phyloP scores from a whole-genome alignment of 805 yeast genomes.

The Candida taoyuanica region DNA sequence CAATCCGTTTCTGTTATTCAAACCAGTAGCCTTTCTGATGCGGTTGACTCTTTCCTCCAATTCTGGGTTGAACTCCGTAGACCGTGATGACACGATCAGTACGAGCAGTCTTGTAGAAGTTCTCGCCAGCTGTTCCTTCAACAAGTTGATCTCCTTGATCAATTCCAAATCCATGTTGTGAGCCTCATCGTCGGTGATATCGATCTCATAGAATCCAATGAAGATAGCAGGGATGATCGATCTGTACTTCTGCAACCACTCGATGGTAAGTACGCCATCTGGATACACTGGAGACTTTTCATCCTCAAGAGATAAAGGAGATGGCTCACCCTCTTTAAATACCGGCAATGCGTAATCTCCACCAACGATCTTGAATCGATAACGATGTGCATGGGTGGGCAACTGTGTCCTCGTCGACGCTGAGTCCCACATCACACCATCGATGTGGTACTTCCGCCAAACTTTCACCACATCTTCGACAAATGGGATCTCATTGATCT shows the following conservation, averaged over 20 bases:
- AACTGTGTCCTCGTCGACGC: constrained; percentile 22
- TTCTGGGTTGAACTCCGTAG: constrained; percentile 29
- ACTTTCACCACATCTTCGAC: constrained; percentile 27
- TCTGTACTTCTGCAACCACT: constrained; percentile 53
- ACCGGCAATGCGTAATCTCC: constrained; percentile 24
- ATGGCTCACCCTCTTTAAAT: not conserved
- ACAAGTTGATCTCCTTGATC: constrained; percentile 32
- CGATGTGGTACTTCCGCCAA: constrained; percentile 28
- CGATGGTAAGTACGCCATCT: constrained; percentile 34
- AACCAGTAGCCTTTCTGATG: constrained; percentile 38
- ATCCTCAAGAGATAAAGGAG: constrained; percentile 5
- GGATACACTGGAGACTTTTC: constrained; percentile 28
- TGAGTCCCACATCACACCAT: constrained; percentile 26
- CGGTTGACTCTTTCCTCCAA: constrained; percentile 32
- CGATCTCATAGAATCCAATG: constrained; percentile 40
- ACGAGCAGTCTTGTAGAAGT: constrained; percentile 33
- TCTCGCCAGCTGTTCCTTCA: constrained; percentile 30
- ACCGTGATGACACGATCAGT: constrained; percentile 31
- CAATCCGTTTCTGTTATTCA: constrained; percentile 42
- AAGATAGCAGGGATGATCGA: constrained; percentile 44
- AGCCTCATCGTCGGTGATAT: constrained; percentile 26
- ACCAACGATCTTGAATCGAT: constrained; percentile 31
- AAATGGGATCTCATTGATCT: constrained; percentile 5
- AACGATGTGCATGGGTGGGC: constrained; percentile 24
- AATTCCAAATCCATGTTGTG: constrained; percentile 30